Percentiles rank a stretch among this genome's conserved stretches.
Evolutionary conservation across 169 alveolate genomes (phyloP).

Genomic region (Cryptosporidium parvum): DNA sequence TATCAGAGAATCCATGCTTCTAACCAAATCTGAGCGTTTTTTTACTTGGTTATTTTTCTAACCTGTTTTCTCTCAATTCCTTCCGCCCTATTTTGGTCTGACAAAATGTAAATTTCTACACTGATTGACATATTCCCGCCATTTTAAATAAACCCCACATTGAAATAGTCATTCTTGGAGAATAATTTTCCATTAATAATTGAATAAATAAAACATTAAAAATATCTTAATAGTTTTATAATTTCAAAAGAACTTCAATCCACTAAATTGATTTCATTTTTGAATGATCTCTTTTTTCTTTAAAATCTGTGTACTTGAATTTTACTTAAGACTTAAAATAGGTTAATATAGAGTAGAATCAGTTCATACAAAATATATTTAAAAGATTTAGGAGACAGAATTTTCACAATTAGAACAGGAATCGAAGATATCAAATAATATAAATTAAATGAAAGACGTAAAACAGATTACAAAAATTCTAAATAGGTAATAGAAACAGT

Average conservation of each 20-base stretch:
- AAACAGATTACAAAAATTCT: neutral
- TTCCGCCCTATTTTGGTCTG: neutral
- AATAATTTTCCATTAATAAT: neutral
- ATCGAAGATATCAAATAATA: neutral
- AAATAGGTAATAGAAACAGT: neutral
- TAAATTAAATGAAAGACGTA: slow-evolving; percentile 1
- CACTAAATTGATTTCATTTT: neutral
- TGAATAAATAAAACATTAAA: neutral
- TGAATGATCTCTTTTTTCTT: neutral
- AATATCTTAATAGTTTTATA: neutral
- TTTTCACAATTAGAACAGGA: neutral
- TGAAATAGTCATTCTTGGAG: neutral
- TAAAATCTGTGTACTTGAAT: neutral
- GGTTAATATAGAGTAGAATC: no score
- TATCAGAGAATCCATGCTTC: slow-evolving; percentile 55
- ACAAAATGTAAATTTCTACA: slow-evolving; percentile 28
- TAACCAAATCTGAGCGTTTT: neutral
- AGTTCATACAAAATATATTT: no score
- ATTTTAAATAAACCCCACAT: neutral
- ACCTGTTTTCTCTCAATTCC: neutral
- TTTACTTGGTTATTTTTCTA: neutral
- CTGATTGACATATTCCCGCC: slow-evolving; percentile 2
- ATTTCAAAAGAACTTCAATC: neutral
- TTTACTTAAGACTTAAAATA: no score
- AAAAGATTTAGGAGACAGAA: neutral